A percentile compares a stretch with the other conserved stretches of the same genome.
These are phyloP conservation scores for Elaphomyces granulatus DNA, from an alignment of 495 filamentous ascomycete species.

Conservation along the genomic window DNA sequence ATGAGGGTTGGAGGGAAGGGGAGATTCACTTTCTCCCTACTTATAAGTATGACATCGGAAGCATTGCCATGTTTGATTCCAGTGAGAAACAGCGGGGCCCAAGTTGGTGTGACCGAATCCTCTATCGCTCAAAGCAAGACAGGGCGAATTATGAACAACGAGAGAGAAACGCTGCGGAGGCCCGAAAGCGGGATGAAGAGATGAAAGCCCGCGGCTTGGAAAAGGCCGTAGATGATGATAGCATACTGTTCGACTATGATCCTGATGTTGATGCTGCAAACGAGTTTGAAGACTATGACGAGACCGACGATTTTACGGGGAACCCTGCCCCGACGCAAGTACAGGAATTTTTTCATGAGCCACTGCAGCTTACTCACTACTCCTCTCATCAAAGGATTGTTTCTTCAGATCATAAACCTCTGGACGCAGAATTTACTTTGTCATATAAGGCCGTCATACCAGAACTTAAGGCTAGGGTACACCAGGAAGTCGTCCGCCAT, in stretches of 20 bases:
- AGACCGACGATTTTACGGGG: slow-evolving; percentile 15
- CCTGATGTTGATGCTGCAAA: slow-evolving; percentile 58
- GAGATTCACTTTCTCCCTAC: slow-evolving; percentile 79
- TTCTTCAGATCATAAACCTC: slow-evolving; percentile 92
- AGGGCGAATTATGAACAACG: slow-evolving; percentile 55
- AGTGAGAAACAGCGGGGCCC: slow-evolving; percentile 86
- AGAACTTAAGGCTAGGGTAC: slow-evolving; percentile 64
- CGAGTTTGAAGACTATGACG: slow-evolving; percentile 48
- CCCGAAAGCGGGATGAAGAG: slow-evolving; percentile 61
- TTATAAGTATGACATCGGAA: slow-evolving; percentile 96
- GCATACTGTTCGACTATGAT: slow-evolving; percentile 80
- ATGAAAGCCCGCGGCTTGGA: slow-evolving; percentile 71
- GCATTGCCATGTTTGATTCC: slow-evolving; percentile 79
- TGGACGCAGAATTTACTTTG: slow-evolving; percentile 65
- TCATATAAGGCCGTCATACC: slow-evolving; percentile 74
- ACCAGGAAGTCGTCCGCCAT: slow-evolving; percentile 76
- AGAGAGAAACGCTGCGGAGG: slow-evolving; percentile 46
- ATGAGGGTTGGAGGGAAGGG: slow-evolving; percentile 87
- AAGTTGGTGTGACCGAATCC: slow-evolving; percentile 96
- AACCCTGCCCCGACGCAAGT: slow-evolving; percentile 10
- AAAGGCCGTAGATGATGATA: slow-evolving; percentile 60
- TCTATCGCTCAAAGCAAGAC: slow-evolving; percentile 65
- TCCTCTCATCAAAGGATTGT: slow-evolving; percentile 74
- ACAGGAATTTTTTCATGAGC: slow-evolving; percentile 17
- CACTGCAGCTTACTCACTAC: slow-evolving; percentile 60